These are phyloP conservation scores for Aspergillus sp. DNA, from an alignment of 2,329 filamentous ascomycete species.

Conservation along the genomic window DNA sequence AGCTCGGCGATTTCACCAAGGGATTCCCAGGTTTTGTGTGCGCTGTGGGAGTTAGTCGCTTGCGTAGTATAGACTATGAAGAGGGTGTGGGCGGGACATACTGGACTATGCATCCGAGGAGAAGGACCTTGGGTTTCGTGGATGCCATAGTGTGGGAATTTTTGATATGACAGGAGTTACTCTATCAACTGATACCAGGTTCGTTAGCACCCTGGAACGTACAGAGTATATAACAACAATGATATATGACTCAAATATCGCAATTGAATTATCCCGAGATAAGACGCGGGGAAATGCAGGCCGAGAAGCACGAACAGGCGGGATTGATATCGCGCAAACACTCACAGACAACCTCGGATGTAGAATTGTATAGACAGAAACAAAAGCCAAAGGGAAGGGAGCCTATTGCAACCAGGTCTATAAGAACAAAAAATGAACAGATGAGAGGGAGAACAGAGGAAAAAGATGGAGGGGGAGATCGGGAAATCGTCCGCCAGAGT, in stretches of 20 bases:
- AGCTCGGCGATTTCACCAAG: slow-evolving; percentile 65
- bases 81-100: slow-evolving; percentile 42
- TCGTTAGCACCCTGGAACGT: background rate
- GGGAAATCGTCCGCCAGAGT: background rate
- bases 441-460: background rate
- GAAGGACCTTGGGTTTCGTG: slow-evolving; percentile 58
- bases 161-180: background rate
- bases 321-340: background rate
- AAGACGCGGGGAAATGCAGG: slow-evolving; percentile 8
- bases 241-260: background rate
- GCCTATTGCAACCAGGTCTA: background rate
- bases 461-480: background rate
- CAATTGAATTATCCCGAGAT: slow-evolving; percentile 4
- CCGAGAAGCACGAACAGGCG: background rate
- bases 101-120: slow-evolving; percentile 65
- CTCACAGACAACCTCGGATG: background rate
- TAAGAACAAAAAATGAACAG: background rate
- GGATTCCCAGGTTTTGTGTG: slow-evolving; percentile 63
- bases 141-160: slow-evolving; percentile 16
- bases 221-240: background rate
- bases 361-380: background rate
- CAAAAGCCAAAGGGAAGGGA: background rate
- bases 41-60: slow-evolving; percentile 37
- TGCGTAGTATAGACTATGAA: background rate
- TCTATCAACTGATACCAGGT: background rate